Evolutionary conservation across 257 asterid species (phyloP), one percentile per base, ranked within the genome.

Genomic region (Coffea canephora): DNA sequence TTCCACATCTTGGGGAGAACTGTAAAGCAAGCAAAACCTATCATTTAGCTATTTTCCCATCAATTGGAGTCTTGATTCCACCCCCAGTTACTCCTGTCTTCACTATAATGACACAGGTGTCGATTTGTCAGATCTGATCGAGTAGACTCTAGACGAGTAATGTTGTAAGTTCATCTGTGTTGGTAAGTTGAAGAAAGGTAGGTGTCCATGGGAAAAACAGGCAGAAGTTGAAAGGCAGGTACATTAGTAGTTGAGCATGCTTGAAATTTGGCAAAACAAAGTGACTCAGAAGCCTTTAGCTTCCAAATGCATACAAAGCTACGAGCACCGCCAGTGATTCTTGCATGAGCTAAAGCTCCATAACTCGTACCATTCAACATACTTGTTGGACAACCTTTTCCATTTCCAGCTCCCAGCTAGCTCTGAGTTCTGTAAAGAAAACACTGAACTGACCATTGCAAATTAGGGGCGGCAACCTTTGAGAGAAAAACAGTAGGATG

Each of bases 171-270:
- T 49, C 3, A 8, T 49, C 1, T 57, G 0, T 10, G 41, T 57
- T 57, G 39, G 25, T 59, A 41, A 49, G 31, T 43, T 75, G 65
- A 23, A 57, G 71, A 75, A 61, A 25, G 59, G 78, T 75, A 75
- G 71, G 49, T 41, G n/a, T 27, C 31, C 66, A 59, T 27, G 14
- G 64, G 43, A 75, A 57, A 3, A 11, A 36, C 49, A 74, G 77
- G 41, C 19, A 57, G 43, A 39, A 39, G 43, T 39, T 39, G 43
- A 39, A 39, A 39, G 43, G 43, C 43, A 54, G 77, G 25, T 50
- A 25, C 5, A 57, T 27, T 73, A 73, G 65, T 27, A 15, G 46
- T 15, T 34, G 36, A 55, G 18, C 11, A 15, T 74, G 27, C 49
- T 54, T 43, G 50, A 52, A 54, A 7, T 1, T 74, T 74, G 36